Evolutionary conservation across 768 basidiomycete genomes (phyloP).

Genomic region (Termitomyces sp.): DNA sequence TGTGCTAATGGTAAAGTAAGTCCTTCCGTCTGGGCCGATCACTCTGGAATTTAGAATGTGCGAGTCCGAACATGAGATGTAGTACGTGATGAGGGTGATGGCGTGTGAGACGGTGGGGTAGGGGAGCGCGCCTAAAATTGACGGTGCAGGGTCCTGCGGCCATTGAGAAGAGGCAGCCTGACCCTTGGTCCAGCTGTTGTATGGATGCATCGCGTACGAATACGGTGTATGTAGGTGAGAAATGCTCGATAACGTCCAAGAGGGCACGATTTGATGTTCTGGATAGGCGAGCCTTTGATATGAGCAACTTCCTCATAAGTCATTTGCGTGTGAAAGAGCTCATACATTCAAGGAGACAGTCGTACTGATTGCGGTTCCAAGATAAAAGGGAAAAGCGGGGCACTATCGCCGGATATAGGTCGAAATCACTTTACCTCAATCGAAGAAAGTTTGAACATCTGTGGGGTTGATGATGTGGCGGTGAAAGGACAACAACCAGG

Average conservation of each 20-base stretch:
- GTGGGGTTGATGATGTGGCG: neutral
- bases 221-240: neutral
- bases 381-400: neutral
- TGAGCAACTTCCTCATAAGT: neutral
- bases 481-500: neutral
- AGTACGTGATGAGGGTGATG: conserved; percentile 31
- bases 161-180: conserved; percentile 19
- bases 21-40: conserved; percentile 42
- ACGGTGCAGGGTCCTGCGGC: conserved; percentile 31
- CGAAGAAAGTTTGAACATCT: neutral
- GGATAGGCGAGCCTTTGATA: neutral
- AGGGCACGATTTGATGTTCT: neutral
- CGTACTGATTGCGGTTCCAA: neutral
- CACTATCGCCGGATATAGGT: neutral
- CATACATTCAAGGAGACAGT: neutral
- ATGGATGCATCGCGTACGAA: conserved; percentile 25
- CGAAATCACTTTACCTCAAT: neutral
- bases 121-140: conserved; percentile 60
- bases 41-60: conserved; percentile 51
- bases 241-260: neutral
- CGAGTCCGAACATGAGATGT: conserved; percentile 45
- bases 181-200: conserved; percentile 29
- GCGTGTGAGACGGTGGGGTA: conserved; percentile 33
- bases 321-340: neutral
- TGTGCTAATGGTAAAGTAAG: conserved; percentile 44